These are phyloP conservation scores for Ceratopteris richardii DNA, from an alignment of 75 land plant species.

Conservation along the genomic window DNA sequence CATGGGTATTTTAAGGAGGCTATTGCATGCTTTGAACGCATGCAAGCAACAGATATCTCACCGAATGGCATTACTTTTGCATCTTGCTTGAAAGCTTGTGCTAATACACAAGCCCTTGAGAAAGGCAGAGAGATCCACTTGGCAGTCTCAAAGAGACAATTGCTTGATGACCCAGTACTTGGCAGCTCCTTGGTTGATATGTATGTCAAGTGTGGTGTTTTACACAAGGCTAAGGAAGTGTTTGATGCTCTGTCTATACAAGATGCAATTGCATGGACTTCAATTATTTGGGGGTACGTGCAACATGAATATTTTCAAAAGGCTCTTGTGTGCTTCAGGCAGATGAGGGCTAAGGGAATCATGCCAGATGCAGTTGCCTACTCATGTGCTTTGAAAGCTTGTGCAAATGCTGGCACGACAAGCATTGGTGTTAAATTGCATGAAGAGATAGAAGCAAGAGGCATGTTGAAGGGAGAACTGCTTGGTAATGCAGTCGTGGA, in stretches of 20 bases:
- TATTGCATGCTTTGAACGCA: not conserved
- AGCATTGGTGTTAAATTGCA: not conserved
- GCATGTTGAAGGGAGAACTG: constrained; percentile 19
- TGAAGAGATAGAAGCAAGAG: not conserved
- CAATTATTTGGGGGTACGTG: constrained; percentile 10
- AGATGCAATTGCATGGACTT: constrained; percentile 52
- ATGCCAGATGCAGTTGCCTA: not conserved
- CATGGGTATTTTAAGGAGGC: constrained; percentile 7
- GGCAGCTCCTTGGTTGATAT: constrained; percentile 34
- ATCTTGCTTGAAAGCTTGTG: constrained; percentile 24
- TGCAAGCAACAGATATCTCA: constrained; percentile 2
- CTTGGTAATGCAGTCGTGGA: constrained; percentile 44
- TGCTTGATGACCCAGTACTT: constrained; percentile 17
- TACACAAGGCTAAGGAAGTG: constrained; percentile 29
- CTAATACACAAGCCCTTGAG: constrained; percentile 8
- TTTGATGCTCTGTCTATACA: constrained; percentile 28
- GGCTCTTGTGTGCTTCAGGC: not conserved
- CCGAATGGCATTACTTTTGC: constrained; percentile 29
- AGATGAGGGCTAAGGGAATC: not conserved
- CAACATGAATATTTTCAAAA: not conserved
- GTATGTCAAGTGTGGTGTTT: constrained; percentile 48
- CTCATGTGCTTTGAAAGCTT: not conserved
- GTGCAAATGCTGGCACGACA: not conserved
- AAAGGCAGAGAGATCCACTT: constrained; percentile 22
- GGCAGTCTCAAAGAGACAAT: constrained; percentile 13